These are phyloP conservation scores for Porcisia hertigi DNA, from an alignment of 208 protist genomes.

Conservation along the genomic window DNA sequence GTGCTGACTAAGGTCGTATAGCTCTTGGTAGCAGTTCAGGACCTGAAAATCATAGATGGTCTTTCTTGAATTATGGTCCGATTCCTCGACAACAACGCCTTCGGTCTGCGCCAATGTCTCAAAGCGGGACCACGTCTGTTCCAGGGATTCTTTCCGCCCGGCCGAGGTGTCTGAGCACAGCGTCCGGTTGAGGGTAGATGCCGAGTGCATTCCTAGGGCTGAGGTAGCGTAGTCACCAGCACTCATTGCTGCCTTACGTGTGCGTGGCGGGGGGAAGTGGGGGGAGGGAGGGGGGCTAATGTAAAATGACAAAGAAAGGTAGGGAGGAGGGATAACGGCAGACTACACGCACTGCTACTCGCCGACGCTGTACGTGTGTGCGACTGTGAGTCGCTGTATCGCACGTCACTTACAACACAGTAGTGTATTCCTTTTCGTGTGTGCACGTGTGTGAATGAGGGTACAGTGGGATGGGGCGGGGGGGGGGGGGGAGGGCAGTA, in stretches of 20 bases:
- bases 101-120: conserved; percentile 23
- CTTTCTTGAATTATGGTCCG: conserved; percentile 23
- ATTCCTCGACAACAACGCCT: conserved; percentile 1
- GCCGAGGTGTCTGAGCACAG: background rate
- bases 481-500: background rate
- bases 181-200: background rate
- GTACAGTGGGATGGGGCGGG: background rate
- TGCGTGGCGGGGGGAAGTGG: background rate
- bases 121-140: conserved; percentile 4
- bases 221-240: background rate
- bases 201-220: background rate
- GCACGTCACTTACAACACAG: background rate
- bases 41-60: conserved; percentile 77
- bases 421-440: background rate
- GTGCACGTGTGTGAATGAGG: background rate
- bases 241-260: background rate
- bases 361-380: background rate
- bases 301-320: too few relatives aligned
- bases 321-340: background rate
- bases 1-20: conserved; percentile 80
- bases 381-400: too few relatives aligned
- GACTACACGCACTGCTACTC: background rate
- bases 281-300: too few relatives aligned
- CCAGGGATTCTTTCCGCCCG: conserved; percentile 5
- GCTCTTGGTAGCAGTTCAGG: conserved; percentile 53